Conservation (phyloP, 768 basidiomycete species). For the Flagelloscypha sp. region DNA sequence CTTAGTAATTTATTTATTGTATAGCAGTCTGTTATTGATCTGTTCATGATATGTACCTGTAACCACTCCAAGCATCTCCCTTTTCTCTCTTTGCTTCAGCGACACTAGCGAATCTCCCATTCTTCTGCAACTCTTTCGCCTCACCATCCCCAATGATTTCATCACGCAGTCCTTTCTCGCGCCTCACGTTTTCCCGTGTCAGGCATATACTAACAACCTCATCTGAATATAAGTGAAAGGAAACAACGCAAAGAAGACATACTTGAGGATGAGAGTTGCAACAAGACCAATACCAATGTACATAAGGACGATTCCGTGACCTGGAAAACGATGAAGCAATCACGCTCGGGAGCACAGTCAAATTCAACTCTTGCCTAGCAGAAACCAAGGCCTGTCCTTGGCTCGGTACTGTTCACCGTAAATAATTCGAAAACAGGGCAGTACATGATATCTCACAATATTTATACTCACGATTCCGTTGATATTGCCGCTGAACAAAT, state of each 20-base stretch:
- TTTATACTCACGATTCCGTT: constrained; percentile 75
- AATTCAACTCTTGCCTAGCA: constrained; percentile 28
- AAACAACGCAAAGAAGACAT: constrained; percentile 33
- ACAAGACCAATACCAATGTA: constrained; percentile 62
- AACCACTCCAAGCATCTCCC: constrained; percentile 72
- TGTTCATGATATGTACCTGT: too few species aligned
- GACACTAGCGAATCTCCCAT: constrained; percentile 49
- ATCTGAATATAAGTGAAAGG: too few species aligned
- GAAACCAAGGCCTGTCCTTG: constrained; percentile 60
- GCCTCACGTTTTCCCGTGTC: constrained; percentile 52
- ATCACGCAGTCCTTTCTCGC: constrained; percentile 61
- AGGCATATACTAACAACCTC: too few species aligned
- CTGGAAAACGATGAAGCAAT: constrained; percentile 5
- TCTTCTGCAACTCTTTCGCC: constrained; percentile 32
- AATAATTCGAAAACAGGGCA: too few species aligned
- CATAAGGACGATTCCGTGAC: constrained; percentile 58
- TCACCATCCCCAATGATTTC: constrained; percentile 51
- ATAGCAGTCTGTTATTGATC: too few species aligned
- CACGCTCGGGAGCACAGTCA: too few species aligned
- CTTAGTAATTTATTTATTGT: too few species aligned
- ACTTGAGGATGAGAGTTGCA: constrained; percentile 30
- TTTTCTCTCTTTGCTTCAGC: constrained; percentile 62
- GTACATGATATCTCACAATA: constrained; percentile 49
- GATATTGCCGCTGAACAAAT: constrained; percentile 58
- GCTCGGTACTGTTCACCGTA: constrained; percentile 68